phyloP scores from a whole-genome alignment of 495 filamentous ascomycete genomes.

The Apiosordaria backusii region DNA sequence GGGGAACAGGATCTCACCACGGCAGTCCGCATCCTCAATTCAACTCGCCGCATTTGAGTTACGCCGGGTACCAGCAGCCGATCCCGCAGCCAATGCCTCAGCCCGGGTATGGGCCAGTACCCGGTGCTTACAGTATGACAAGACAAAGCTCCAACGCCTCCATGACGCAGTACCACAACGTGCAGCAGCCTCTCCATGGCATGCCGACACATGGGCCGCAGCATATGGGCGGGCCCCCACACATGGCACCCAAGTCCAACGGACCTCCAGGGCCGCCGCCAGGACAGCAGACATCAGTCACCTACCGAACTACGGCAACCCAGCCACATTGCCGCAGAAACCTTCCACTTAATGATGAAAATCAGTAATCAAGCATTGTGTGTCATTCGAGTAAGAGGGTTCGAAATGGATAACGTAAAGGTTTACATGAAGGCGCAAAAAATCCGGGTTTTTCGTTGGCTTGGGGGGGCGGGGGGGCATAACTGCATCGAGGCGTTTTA shows the following conservation, averaged over 20 bases:
- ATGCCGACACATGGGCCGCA: slow-evolving; percentile 15
- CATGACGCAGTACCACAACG: slow-evolving; percentile 43
- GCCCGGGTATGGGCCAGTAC: slow-evolving; percentile 31
- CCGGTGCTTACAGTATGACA: slow-evolving; percentile 48
- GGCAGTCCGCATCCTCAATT: slow-evolving; percentile 49
- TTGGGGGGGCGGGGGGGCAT: slow-evolving; percentile 5
- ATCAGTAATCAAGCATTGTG: not conserved
- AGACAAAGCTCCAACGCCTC: slow-evolving; percentile 54
- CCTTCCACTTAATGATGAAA: slow-evolving; percentile 40
- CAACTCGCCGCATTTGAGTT: slow-evolving; percentile 42
- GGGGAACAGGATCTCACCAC: slow-evolving; percentile 37
- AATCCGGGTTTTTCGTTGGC: slow-evolving; percentile 3
- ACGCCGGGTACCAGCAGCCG: slow-evolving; percentile 38
- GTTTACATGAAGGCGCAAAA: slow-evolving; percentile 24
- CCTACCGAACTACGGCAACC: slow-evolving; percentile 54
- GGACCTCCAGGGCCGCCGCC: slow-evolving; percentile 29
- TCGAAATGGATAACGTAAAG: slow-evolving; percentile 16
- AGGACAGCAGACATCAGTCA: slow-evolving; percentile 40
- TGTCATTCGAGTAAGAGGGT: slow-evolving; percentile 10
- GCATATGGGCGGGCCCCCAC: slow-evolving; percentile 34
- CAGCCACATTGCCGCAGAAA: slow-evolving; percentile 54
- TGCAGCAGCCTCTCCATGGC: slow-evolving; percentile 16
- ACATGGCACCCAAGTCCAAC: slow-evolving; percentile 37
- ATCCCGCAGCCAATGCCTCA: slow-evolving; percentile 41
- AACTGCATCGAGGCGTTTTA: slow-evolving; percentile 29